Percentiles rank a stretch among this genome's conserved stretches.
phyloP scores from a whole-genome alignment of 2,329 filamentous ascomycete genomes.

The Colletotrichum sansevieriae region DNA sequence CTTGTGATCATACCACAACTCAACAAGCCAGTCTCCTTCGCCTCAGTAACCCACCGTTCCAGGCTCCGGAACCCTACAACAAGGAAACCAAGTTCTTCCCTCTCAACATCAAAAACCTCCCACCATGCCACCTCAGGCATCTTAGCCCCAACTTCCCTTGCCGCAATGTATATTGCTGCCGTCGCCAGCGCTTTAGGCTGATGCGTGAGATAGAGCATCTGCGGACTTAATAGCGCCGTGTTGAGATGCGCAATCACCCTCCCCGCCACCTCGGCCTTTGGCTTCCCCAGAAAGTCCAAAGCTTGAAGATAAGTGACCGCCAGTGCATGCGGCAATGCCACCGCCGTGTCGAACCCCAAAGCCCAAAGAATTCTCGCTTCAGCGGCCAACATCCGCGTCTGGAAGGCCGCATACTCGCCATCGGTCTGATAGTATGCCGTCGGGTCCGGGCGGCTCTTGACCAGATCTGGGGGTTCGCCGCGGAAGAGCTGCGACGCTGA shows the following conservation, averaged over 20 bases:
- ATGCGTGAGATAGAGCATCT: conserved; percentile 91
- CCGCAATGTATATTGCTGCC: conserved; percentile 91
- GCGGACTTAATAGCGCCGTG: conserved; percentile 85
- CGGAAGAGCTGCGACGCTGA: conserved; percentile 68
- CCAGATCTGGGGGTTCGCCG: conserved; percentile 48
- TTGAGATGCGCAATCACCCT: conserved; percentile 86
- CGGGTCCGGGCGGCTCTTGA: conserved; percentile 55
- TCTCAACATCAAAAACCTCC: conserved; percentile 97
- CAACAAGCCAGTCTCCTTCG: conserved; percentile 65
- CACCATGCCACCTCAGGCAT: conserved; percentile 92
- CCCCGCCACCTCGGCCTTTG: conserved; percentile 67
- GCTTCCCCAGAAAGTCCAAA: conserved; percentile 73
- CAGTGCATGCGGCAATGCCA: conserved; percentile 86
- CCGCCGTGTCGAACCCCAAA: conserved; percentile 83
- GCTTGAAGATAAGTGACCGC: conserved; percentile 94
- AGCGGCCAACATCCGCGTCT: conserved; percentile 74
- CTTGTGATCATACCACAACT: conserved; percentile 68
- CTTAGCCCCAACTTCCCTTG: conserved; percentile 80
- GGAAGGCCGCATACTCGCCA: conserved; percentile 75
- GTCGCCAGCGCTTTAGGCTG: conserved; percentile 89
- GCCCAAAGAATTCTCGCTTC: conserved; percentile 83
- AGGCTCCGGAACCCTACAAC: conserved; percentile 88
- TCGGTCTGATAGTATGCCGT: conserved; percentile 79
- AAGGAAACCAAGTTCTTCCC: conserved; percentile 93
- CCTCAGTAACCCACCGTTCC: conserved; percentile 74